phyloP scores from a whole-genome alignment of 2,329 filamentous ascomycete genomes.

The Endothia cerciana region DNA sequence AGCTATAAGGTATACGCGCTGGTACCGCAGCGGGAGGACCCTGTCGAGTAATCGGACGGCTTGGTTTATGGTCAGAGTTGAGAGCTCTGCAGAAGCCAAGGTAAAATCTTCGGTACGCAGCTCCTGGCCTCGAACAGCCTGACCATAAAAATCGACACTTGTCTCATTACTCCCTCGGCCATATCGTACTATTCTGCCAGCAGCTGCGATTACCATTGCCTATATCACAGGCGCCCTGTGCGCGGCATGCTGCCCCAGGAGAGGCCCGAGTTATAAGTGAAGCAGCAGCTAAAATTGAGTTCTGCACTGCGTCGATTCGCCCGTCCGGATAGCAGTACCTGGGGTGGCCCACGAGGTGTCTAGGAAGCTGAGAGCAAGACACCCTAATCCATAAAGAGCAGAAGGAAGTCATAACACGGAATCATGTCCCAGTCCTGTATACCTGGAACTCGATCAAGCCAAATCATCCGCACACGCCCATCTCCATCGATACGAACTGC shows the following conservation, averaged over 20 bases:
- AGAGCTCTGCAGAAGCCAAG: neutral
- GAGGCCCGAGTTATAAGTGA: too few species aligned
- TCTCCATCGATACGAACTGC: constrained; percentile 22
- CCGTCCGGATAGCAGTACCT: neutral
- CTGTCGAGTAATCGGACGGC: neutral
- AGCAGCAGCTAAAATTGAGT: neutral
- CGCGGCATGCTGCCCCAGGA: too few species aligned
- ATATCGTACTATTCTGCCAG: neutral
- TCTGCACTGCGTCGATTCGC: neutral
- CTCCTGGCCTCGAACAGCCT: neutral
- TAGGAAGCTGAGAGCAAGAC: neutral
- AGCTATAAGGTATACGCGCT: constrained; percentile 54
- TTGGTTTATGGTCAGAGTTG: neutral
- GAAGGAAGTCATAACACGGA: neutral
- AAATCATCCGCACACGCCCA: constrained; percentile 13
- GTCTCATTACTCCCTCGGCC: neutral
- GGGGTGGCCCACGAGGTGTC: neutral
- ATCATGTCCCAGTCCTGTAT: constrained; percentile 7
- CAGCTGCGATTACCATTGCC: neutral
- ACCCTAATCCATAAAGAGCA: neutral
- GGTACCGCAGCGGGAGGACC: constrained; percentile 36
- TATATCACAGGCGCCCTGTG: too few species aligned
- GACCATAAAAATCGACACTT: neutral
- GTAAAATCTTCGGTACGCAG: neutral
- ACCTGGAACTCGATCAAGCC: neutral